Evolutionary conservation across 306 rosid species (phyloP), one percentile per base, ranked within the genome.

Genomic region (Alnus rubra): DNA sequence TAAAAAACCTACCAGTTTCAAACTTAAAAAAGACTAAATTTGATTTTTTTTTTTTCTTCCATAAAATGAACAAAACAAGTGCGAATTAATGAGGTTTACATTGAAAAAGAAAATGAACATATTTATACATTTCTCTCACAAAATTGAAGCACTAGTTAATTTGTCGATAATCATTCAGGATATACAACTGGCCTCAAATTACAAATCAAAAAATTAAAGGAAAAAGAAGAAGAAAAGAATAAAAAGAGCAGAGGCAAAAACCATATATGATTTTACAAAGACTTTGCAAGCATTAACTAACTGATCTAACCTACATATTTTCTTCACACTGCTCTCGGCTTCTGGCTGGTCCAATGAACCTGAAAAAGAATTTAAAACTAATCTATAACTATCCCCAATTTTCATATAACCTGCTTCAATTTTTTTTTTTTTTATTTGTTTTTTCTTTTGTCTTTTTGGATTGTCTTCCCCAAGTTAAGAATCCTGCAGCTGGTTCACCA

Each of bases 241-340:
- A 18, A 42, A 67, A 42, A 18, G 51, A 7, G 6, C 7, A 59
- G 51, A 47, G n/a, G 55, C 39, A 42, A 82, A 70, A 44, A 74
- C 63, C 42, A 68, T 16, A 42, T 42, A 42, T 39, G 31, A 28
- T 19, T 50, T 64, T 53, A 68, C 44, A 69, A 53, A 69, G 15
- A 71, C 83, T 82, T 74, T 4, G 71, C 58, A 19, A 69, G 35
- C 68, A 73, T 47, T 31, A 39, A 60, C 80, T 39, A 59, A 54
- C 39, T 59, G 72, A 39, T 19, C 72, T 75, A 45, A 42, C 52
- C 52, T 23, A 9, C 77, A 52, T 44, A 51, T 76, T 28, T 54
- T 81, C 45, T 60, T 18, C 55, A 82, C 78, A 82, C 82, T 78
- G 35, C 31, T 56, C 64, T 37, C 59, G 75, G 77, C 80, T 78